Conservation (phyloP, 768 basidiomycete genomes). For the Leucocoprinus leucothites region DNA sequence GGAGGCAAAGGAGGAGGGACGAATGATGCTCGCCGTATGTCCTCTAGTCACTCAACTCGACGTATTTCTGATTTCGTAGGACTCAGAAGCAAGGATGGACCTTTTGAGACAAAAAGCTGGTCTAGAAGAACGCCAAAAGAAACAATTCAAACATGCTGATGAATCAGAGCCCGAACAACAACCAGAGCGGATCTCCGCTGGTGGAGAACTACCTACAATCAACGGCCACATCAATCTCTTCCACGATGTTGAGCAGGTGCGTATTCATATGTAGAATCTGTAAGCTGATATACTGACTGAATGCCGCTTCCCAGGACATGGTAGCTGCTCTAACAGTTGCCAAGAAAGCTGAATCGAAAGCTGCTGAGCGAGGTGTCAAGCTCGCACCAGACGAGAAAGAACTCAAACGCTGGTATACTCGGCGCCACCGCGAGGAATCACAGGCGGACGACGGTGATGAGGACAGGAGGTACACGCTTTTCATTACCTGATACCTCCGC, state of each 20-base stretch:
- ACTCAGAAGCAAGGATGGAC: conserved; percentile 76
- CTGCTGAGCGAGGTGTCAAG: conserved; percentile 66
- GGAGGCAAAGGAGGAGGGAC: conserved; percentile 67
- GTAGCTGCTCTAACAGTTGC: conserved; percentile 41
- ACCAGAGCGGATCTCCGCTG: conserved; percentile 3
- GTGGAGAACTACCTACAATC: conserved; percentile 40
- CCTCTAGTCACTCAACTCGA: background rate
- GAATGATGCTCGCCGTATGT: conserved; percentile 68
- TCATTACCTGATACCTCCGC: background rate
- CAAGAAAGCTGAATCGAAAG: conserved; percentile 47
- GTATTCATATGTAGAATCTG: too few species aligned
- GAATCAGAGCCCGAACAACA: conserved; percentile 30
- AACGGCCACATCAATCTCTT: conserved; percentile 82
- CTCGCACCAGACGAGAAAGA: conserved; percentile 76
- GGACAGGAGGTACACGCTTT: conserved; percentile 32
- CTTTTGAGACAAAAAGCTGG: conserved; percentile 63
- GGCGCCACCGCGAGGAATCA: conserved; percentile 22
- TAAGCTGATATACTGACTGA: too few species aligned
- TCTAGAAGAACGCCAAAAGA: conserved; percentile 24
- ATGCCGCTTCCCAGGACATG: conserved; percentile 30
- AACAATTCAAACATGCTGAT: conserved; percentile 35
- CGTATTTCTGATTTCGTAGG: conserved; percentile 37
- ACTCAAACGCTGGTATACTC: conserved; percentile 77
- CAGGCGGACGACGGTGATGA: conserved; percentile 28
- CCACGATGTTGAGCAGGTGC: conserved; percentile 73